A percentile compares a stretch with the other conserved stretches of the same genome.
Conservation (phyloP, 352 stramenopile genomes). For the Blastocystis sp. region DNA sequence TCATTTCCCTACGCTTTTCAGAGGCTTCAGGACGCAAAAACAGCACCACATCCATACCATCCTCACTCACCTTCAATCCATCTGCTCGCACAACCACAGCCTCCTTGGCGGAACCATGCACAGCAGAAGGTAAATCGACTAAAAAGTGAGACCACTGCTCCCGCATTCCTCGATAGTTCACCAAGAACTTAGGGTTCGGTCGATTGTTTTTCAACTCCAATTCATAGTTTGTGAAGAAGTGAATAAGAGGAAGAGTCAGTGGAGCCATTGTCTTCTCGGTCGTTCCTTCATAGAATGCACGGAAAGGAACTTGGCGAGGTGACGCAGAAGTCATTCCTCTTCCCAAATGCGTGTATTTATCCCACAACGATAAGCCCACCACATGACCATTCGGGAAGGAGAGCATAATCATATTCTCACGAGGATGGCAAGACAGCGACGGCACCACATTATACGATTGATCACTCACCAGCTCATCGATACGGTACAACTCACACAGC, state of each 20-base stretch:
- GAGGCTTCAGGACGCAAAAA: constrained; percentile 56
- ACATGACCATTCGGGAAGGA: constrained; percentile 56
- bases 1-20: constrained; percentile 40
- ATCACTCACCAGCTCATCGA: constrained; percentile 15
- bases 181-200: constrained; percentile 35
- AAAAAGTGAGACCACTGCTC: constrained; percentile 57
- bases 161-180: constrained; percentile 58
- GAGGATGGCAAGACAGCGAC: constrained; percentile 50
- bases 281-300: constrained; percentile 54
- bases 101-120: neutral
- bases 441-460: neutral
- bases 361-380: constrained; percentile 50
- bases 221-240: constrained; percentile 61
- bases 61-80: constrained; percentile 42
- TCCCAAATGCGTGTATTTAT: constrained; percentile 56
- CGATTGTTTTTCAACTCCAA: constrained; percentile 52
- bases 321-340: constrained; percentile 47
- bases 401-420: constrained; percentile 59
- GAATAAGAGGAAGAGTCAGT: constrained; percentile 27
- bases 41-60: constrained; percentile 39
- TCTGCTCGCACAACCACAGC: constrained; percentile 40
- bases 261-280: constrained; percentile 31
- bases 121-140: neutral
- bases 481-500: constrained; percentile 17
- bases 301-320: constrained; percentile 41